These are phyloP conservation scores for Hygrocybe coccinea DNA, from an alignment of 768 basidiomycete genomes.

Conservation along the genomic window DNA sequence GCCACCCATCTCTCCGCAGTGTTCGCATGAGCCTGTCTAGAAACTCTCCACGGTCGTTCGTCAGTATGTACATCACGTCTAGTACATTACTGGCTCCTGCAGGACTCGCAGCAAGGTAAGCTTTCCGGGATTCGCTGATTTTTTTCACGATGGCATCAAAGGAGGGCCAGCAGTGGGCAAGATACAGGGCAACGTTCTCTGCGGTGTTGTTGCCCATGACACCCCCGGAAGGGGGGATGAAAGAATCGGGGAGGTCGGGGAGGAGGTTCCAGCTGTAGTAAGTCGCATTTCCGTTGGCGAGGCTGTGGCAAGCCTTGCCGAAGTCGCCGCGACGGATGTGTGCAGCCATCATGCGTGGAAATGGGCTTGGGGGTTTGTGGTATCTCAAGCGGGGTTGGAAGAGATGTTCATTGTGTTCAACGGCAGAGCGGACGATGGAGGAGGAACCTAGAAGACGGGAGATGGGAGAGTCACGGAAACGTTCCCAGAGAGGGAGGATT, in stretches of 20 bases:
- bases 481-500: conserved; percentile 42
- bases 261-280: conserved; percentile 49
- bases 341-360: conserved; percentile 44
- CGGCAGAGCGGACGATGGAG: conserved; percentile 39
- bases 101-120: conserved; percentile 30
- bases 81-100: conserved; percentile 28
- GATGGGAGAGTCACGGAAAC: conserved; percentile 39
- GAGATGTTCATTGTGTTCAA: conserved; percentile 40
- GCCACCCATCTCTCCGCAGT: conserved; percentile 41
- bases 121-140: conserved; percentile 35
- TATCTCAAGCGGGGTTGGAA: conserved; percentile 27
- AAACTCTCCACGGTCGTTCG: conserved; percentile 47
- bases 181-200: conserved; percentile 36
- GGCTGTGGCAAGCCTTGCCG: conserved; percentile 36
- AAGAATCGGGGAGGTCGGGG: conserved; percentile 41
- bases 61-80: conserved; percentile 45
- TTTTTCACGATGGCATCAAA: conserved; percentile 38
- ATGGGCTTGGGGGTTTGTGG: conserved; percentile 34
- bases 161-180: conserved; percentile 44
- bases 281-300: conserved; percentile 40
- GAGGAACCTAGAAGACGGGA: conserved; percentile 40
- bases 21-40: conserved; percentile 36
- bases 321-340: conserved; percentile 53
- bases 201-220: conserved; percentile 34
- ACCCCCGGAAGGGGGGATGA: conserved; percentile 36